A percentile compares a stretch with the other conserved stretches of the same genome.
These are phyloP conservation scores for Hypoxylon sp. DNA, from an alignment of 2,329 filamentous ascomycete genomes.

Conservation along the genomic window DNA sequence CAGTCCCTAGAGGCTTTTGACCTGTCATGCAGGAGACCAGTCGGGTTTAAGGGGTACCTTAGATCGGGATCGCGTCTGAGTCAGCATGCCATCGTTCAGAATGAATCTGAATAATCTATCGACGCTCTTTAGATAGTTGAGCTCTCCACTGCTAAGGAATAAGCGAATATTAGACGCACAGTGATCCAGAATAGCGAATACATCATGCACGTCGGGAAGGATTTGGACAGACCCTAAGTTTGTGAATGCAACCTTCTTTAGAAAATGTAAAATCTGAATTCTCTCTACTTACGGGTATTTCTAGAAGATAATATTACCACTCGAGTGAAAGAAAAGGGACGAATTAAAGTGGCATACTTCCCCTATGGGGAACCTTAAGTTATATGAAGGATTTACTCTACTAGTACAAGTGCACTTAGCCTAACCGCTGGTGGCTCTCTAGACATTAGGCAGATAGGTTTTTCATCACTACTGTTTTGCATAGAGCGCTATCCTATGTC, in stretches of 20 bases:
- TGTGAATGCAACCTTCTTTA: background rate
- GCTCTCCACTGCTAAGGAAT: background rate
- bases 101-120: too few relatives aligned
- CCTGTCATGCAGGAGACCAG: background rate
- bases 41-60: background rate
- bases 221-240: background rate
- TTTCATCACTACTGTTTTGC: too few relatives aligned
- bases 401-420: too few relatives aligned
- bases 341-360: too few relatives aligned
- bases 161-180: background rate
- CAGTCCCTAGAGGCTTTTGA: background rate
- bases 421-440: too few relatives aligned
- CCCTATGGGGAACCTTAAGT: too few relatives aligned
- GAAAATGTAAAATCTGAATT: background rate
- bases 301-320: too few relatives aligned
- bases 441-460: too few relatives aligned
- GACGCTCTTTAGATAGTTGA: background rate
- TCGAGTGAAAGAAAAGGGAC: too few relatives aligned
- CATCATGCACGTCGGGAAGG: background rate
- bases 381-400: too few relatives aligned
- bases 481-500: too few relatives aligned
- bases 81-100: background rate
- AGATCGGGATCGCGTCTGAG: background rate
- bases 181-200: background rate
- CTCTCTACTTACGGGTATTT: background rate